A percentile compares a stretch with the other conserved stretches of the same genome.
These are phyloP conservation scores for Xylona heveae DNA, from an alignment of 495 filamentous ascomycete species.

Conservation along the genomic window DNA sequence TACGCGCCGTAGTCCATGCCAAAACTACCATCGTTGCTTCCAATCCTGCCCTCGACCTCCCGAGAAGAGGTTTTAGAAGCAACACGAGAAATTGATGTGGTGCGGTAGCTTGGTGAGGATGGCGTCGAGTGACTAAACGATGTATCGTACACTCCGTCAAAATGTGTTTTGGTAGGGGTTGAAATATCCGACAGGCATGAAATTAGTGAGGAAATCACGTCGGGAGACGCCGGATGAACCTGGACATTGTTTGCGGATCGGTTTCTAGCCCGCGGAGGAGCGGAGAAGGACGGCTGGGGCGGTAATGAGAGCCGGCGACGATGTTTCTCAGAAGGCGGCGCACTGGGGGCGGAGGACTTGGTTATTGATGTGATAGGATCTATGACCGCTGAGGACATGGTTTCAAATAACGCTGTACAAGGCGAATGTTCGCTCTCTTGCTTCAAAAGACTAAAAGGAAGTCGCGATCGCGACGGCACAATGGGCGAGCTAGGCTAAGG, in stretches of 20 bases:
- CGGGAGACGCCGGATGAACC: conserved; percentile 52
- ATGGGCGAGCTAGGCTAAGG: too few species aligned
- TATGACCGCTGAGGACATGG: too few species aligned
- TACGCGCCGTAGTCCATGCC: conserved; percentile 51
- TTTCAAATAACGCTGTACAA: too few species aligned
- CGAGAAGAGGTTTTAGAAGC: conserved; percentile 17
- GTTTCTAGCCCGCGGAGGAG: conserved; percentile 10
- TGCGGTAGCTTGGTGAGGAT: conserved; percentile 16
- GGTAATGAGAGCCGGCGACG: conserved; percentile 22
- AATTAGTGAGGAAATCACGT: conserved; percentile 86
- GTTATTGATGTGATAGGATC: too few species aligned
- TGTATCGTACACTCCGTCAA: conserved; percentile 37
- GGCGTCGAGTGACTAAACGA: conserved; percentile 18
- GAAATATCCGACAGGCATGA: conserved; percentile 80
- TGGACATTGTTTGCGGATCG: conserved; percentile 23
- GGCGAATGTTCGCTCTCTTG: too few species aligned
- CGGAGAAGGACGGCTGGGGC: conserved; percentile 14
- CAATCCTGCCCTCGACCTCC: conserved; percentile 6
- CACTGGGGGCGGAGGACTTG: too few species aligned
- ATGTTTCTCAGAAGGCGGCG: too few species aligned
- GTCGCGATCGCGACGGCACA: too few species aligned
- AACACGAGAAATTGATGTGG: conserved; percentile 22
- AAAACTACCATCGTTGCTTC: conserved; percentile 27
- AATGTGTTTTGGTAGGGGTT: conserved; percentile 46
- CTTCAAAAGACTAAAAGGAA: too few species aligned